phyloP scores from a whole-genome alignment of 331 rosid genomes.

The Spiraea crenata region DNA sequence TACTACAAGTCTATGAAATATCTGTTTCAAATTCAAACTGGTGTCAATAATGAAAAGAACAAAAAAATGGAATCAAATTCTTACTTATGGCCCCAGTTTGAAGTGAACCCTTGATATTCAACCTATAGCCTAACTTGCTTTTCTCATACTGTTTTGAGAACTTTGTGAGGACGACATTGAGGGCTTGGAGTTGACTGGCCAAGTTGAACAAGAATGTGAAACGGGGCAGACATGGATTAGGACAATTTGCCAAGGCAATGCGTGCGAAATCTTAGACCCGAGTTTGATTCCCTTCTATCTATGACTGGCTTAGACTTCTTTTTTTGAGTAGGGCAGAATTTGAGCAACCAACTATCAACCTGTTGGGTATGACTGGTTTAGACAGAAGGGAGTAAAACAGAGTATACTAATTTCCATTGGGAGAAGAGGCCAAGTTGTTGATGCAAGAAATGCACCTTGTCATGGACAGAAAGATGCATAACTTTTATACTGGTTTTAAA shows the following conservation, averaged over 20 bases:
- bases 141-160: constrained; percentile 5
- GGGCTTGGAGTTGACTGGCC: neutral
- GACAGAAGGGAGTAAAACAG: neutral
- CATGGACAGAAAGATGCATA: neutral
- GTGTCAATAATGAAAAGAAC: neutral
- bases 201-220: neutral
- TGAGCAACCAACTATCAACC: too few relatives aligned
- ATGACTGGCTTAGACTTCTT: too few relatives aligned
- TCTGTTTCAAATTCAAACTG: neutral
- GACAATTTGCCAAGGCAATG: too few relatives aligned
- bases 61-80: neutral
- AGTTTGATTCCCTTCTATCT: too few relatives aligned
- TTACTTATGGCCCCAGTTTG: constrained; percentile 20
- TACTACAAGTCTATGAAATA: neutral
- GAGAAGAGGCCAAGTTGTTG: neutral
- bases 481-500: neutral
- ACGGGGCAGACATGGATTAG: neutral
- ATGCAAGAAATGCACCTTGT: neutral
- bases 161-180: constrained; percentile 3
- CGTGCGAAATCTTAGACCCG: too few relatives aligned
- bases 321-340: too few relatives aligned
- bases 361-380: too few relatives aligned
- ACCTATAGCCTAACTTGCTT: constrained; percentile 10
- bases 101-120: constrained; percentile 3
- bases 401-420: neutral